Conservation (phyloP, 345 rosid genomes). For the Abelmoschus esculentus region DNA sequence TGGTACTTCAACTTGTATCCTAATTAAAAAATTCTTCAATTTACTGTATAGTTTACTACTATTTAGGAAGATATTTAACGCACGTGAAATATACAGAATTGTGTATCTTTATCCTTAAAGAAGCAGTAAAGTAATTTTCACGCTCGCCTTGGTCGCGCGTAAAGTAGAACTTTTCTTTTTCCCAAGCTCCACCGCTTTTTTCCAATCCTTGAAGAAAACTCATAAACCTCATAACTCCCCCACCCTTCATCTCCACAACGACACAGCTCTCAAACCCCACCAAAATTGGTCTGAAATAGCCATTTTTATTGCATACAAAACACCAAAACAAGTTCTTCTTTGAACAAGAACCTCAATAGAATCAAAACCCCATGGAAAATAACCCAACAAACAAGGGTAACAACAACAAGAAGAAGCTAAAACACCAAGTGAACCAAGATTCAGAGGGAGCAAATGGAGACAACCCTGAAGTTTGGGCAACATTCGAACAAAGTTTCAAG, state of each 20-base stretch:
- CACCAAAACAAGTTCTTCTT: slow-evolving; percentile 9
- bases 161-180: neutral
- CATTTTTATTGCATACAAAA: neutral
- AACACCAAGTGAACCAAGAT: slow-evolving; percentile 23
- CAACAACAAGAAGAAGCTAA: slow-evolving; percentile 5
- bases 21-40: too few relatives aligned
- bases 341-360: neutral
- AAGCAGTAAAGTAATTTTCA: too few relatives aligned
- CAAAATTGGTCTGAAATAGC: neutral
- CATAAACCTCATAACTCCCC: neutral
- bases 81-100: neutral
- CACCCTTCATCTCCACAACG: neutral
- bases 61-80: neutral
- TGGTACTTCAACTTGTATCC: too few relatives aligned
- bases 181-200: neutral
- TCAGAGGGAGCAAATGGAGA: slow-evolving; percentile 34
- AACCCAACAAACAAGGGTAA: neutral
- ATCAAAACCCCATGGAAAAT: slow-evolving; percentile 17
- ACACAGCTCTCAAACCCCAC: neutral
- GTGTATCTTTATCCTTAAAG: neutral
- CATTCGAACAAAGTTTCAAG: slow-evolving; percentile 42
- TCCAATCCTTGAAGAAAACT: neutral
- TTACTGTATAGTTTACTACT: too few relatives aligned
- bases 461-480: slow-evolving; percentile 45
- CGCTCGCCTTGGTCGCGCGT: slow-evolving; percentile 12